Evolutionary conservation across 768 basidiomycete species (phyloP).

Genomic region (Lactarius sp.): DNA sequence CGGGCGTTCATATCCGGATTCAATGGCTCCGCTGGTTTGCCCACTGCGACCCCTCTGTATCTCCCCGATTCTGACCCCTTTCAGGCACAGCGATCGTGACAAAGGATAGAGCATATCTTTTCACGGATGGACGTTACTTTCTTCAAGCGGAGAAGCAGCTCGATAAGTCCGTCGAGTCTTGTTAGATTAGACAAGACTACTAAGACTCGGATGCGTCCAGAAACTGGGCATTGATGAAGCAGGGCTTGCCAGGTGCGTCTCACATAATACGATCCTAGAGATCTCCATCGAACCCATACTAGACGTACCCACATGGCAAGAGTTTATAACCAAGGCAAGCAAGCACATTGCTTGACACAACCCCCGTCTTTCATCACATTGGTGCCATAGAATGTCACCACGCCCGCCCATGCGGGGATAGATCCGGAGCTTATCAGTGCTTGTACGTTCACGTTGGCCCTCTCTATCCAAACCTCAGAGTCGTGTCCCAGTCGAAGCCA

Average conservation of each 20-base stretch:
- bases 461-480: not conserved
- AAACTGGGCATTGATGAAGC: slow-evolving; percentile 93
- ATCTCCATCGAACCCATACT: slow-evolving; percentile 15
- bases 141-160: slow-evolving; percentile 89
- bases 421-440: slow-evolving; percentile 74
- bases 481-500: slow-evolving; percentile 52
- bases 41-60: not conserved
- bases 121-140: slow-evolving; percentile 96
- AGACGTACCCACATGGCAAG: slow-evolving; percentile 91
- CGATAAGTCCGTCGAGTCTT: slow-evolving; percentile 53
- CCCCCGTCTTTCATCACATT: not conserved
- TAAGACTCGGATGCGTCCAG: slow-evolving; percentile 33
- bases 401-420: slow-evolving; percentile 67
- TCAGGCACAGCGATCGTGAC: slow-evolving; percentile 77
- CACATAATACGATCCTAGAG: slow-evolving; percentile 18
- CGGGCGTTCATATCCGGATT: slow-evolving; percentile 91
- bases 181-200: not conserved
- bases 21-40: slow-evolving; percentile 83
- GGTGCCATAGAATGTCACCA: slow-evolving; percentile 50
- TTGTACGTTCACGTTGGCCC: slow-evolving; percentile 35
- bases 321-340: slow-evolving; percentile 67
- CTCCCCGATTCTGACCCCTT: not conserved
- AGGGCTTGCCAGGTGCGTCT: slow-evolving; percentile 68
- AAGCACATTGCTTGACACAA: not conserved
- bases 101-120: slow-evolving; percentile 64